Evolutionary conservation across 495 filamentous ascomycete species (phyloP), one percentile per base, ranked within the genome.

Genomic region (Glonium stellatum): DNA sequence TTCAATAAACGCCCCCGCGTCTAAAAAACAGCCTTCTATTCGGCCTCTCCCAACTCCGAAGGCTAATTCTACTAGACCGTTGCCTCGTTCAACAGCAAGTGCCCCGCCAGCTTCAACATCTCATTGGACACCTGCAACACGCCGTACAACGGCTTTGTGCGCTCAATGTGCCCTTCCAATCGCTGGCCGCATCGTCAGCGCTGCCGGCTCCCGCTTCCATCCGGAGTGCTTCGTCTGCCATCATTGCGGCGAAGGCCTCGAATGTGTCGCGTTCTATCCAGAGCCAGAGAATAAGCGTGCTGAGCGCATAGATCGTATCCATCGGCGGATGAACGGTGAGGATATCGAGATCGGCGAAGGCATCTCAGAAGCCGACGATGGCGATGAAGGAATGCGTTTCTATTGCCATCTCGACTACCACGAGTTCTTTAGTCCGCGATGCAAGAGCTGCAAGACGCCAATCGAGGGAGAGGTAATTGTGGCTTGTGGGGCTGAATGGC

Each of bases 391-490:
- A 23, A 74, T 88, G 54, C 85, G 92, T 27, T 97, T 97, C 78
- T 99, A 88, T 75, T 99, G 93, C 75, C 95, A 97, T 71, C 81
- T 99, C 21, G 93, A 99, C 76, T 99, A 91, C 80, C 93, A 99
- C 71, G 93, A 99, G 69, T 74, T 88, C 39, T 97, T 88, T 72
- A 91, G 88, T 55, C 93, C 93, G 18, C 84, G 90, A 42, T 99
- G 93, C 76, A 92, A 92, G 75, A 90, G 85, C 73, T 99, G 93
- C 79, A 93, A 88, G 75, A 99, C 93, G 25, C 93, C 93, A n/a
- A 99, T 99, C 67, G 88, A 97, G 70, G 89, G 90, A 44, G 92
- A 97, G 75, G 88, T 97, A 42, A 84, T 96, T 12, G 84, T 97
- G 41, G 93, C 93, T 2, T 88, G 93, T 65, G 93, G 95, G 19